Percentiles rank a stretch among this genome's conserved stretches.
phyloP scores from a whole-genome alignment of 1,284 basidiomycete genomes.

The Cutaneotrichosporon mucoides region DNA sequence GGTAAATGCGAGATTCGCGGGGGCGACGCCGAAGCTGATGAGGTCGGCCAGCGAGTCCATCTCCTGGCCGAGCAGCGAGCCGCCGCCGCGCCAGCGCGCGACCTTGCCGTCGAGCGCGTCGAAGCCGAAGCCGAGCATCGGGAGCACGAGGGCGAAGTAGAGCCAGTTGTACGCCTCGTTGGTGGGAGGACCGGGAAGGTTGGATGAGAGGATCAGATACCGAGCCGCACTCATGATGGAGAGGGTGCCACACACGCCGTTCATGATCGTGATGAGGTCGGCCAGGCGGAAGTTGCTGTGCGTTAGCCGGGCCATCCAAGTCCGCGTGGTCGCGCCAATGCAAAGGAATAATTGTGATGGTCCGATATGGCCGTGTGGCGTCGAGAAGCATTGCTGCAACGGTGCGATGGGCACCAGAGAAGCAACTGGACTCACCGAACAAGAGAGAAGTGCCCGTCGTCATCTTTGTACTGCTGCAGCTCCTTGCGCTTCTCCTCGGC shows the following conservation, averaged over 20 bases:
- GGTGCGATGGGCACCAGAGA: background rate
- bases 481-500: slow-evolving; percentile 52
- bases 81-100: slow-evolving; percentile 91
- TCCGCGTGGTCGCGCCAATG: no score
- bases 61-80: slow-evolving; percentile 94
- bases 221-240: slow-evolving; percentile 86
- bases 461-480: slow-evolving; percentile 78
- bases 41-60: slow-evolving; percentile 94
- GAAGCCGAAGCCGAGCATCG: slow-evolving; percentile 94
- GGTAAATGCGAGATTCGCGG: slow-evolving; percentile 84
- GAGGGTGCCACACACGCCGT: slow-evolving; percentile 95
- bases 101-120: slow-evolving; percentile 98
- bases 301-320: no score
- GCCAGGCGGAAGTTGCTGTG: slow-evolving; percentile 11
- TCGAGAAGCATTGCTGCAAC: background rate
- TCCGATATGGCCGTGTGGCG: background rate
- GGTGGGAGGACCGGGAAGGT: slow-evolving; percentile 51
- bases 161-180: slow-evolving; percentile 51
- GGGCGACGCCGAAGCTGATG: slow-evolving; percentile 96
- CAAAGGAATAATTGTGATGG: no score
- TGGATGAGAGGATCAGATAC: slow-evolving; percentile 76
- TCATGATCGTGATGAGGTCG: slow-evolving; percentile 61
- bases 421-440: slow-evolving; percentile 63
- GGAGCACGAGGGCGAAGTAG: slow-evolving; percentile 80
- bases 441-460: slow-evolving; percentile 89